Evolutionary conservation across 345 rosid genomes (phyloP), one percentile per base, ranked within the genome.

Genomic region (Eucalyptus marginata): DNA sequence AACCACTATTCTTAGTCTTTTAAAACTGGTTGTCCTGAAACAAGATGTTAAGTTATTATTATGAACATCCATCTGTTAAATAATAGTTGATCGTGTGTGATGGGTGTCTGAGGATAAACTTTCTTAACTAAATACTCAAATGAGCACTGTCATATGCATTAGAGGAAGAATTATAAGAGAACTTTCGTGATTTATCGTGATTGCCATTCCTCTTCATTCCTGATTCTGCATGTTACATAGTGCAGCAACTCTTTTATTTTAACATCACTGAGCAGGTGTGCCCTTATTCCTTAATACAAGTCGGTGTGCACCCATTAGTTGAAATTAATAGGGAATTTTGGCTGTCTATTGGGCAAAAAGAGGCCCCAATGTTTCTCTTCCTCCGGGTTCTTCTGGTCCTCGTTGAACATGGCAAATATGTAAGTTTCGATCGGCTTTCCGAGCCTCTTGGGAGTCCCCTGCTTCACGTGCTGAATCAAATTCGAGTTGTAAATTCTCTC

Each of bases 321-420:
- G 91, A 94, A 93, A 89, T 93, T 90, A 86, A 93, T 89, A 3
- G 44, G 88, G 85, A 92, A 96, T 88, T 94, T 96, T 18, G 94
- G 91, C 89, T 91, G 91, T 71, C 87, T 89, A 40, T 94, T 89
- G 0, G 96, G 96, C 4, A 3, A 29, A 90, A 94, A 96, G 29
- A 95, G 86, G 81, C 98, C 96, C 90, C 90, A 96, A 12, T 86
- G 86, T 89, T 91, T 96, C 93, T 96, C 98, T 31, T 4, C 14
- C 31, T 94, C 96, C 1, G 93, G 93, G 22, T 9, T 79, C 89
- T 95, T 96, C 89, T 17, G 25, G 50, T 90, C 89, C 92, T 96
- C 98, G 88, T 96, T 90, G 88, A 92, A 96, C 95, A 93, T 91
- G 15, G 95, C 94, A 64, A 95, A 96, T 87, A 96, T 89, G 40